phyloP scores from a whole-genome alignment of 2,329 filamentous ascomycete species.

The Pseudocercospora fuligena region DNA sequence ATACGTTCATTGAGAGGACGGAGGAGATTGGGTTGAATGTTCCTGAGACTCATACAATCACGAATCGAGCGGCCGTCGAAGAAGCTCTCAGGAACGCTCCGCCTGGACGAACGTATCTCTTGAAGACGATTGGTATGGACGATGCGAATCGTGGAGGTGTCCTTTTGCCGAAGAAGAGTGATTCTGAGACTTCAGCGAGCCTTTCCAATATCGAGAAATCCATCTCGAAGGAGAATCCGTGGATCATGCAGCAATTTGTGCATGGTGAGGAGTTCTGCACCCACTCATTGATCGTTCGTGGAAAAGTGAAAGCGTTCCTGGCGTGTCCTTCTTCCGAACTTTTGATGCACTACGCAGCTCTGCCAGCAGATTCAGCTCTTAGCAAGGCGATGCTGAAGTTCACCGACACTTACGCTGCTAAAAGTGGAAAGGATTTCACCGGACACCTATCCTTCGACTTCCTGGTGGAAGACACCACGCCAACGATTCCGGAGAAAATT shows the following conservation, averaged over 20 bases:
- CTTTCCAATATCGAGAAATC: constrained; percentile 55
- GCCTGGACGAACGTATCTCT: constrained; percentile 59
- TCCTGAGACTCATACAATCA: constrained; percentile 56
- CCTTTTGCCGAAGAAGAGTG: constrained; percentile 62
- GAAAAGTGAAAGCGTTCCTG: constrained; percentile 68
- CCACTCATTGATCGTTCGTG: constrained; percentile 69
- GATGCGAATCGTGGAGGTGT: constrained; percentile 60
- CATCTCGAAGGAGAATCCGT: constrained; percentile 61
- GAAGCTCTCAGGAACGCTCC: constrained; percentile 15
- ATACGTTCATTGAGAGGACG: constrained; percentile 66
- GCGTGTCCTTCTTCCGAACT: constrained; percentile 68
- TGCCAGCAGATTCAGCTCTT: constrained; percentile 61
- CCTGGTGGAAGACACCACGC: constrained; percentile 56
- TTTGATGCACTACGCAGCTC: constrained; percentile 68
- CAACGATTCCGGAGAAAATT: constrained; percentile 33
- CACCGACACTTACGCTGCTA: constrained; percentile 62
- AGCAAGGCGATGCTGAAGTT: constrained; percentile 67
- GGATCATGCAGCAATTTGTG: constrained; percentile 73
- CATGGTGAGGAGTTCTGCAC: constrained; percentile 71
- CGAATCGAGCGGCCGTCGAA: constrained; percentile 38
- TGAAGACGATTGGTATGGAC: constrained; percentile 69
- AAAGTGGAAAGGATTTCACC: constrained; percentile 59
- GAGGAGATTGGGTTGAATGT: constrained; percentile 56
- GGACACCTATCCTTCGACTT: constrained; percentile 77
- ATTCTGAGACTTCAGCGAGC: constrained; percentile 59